These are phyloP conservation scores for Asterochloris erici DNA, from an alignment of 139 green algal species.

Conservation along the genomic window DNA sequence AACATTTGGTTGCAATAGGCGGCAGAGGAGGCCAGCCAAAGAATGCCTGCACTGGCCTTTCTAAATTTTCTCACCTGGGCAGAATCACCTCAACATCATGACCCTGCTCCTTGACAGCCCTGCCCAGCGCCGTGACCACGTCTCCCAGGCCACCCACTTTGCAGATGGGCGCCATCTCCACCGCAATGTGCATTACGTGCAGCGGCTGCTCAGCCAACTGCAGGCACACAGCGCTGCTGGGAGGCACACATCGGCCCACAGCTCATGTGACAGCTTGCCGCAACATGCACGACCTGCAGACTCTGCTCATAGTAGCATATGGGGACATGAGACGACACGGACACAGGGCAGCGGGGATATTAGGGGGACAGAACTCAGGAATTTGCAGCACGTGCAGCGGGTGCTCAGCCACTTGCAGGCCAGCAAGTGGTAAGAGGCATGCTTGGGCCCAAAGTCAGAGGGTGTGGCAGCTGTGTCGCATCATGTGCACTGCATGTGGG, in stretches of 20 bases:
- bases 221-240: neutral
- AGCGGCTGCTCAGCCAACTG: constrained; percentile 53
- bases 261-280: too few relatives aligned
- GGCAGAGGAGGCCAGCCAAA: too few relatives aligned
- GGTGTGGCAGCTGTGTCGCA: too few relatives aligned
- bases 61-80: constrained; percentile 41
- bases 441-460: too few relatives aligned
- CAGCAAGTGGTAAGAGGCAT: too few relatives aligned
- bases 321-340: too few relatives aligned
- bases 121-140: constrained; percentile 89
- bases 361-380: constrained; percentile 43
- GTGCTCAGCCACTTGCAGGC: constrained; percentile 30
- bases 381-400: constrained; percentile 84
- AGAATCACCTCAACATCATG: constrained; percentile 68
- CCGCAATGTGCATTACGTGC: constrained; percentile 84
- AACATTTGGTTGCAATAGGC: neutral
- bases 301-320: too few relatives aligned
- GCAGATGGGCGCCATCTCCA: constrained; percentile 97
- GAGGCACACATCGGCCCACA: too few relatives aligned
- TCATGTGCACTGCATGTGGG: too few relatives aligned
- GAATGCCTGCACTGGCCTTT: neutral
- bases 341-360: too few relatives aligned
- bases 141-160: constrained; percentile 96
- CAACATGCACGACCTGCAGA: too few relatives aligned
- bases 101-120: constrained; percentile 87